Evolutionary conservation across 2,329 filamentous ascomycete species (phyloP).

Genomic region (Neofusicoccum laricinum): DNA sequence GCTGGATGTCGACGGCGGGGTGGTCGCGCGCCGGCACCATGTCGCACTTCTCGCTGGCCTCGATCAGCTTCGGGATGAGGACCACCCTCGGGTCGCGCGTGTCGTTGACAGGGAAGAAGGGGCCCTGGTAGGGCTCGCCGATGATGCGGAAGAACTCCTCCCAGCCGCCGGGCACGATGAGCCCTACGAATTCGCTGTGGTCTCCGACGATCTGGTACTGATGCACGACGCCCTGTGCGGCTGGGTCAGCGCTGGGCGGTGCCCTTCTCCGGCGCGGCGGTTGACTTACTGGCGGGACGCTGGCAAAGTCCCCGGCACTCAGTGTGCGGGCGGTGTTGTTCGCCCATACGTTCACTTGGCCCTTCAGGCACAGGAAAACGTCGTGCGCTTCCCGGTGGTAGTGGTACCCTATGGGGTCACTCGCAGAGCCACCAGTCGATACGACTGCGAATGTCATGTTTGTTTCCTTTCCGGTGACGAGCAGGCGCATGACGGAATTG

Average conservation of each 20-base stretch:
- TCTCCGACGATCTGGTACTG: slow-evolving; percentile 54
- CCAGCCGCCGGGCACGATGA: slow-evolving; percentile 59
- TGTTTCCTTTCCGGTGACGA: slow-evolving; percentile 53
- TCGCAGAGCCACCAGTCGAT: slow-evolving; percentile 46
- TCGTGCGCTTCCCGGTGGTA: slow-evolving; percentile 57
- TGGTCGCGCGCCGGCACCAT: slow-evolving; percentile 36
- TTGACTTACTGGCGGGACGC: slow-evolving; percentile 51
- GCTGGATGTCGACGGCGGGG: neutral
- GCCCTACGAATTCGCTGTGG: slow-evolving; percentile 53
- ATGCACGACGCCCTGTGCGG: slow-evolving; percentile 48
- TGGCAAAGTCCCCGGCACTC: slow-evolving; percentile 56
- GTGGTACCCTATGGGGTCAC: slow-evolving; percentile 53
- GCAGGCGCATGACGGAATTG: slow-evolving; percentile 51
- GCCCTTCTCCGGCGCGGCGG: neutral
- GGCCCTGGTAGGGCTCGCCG: slow-evolving; percentile 50
- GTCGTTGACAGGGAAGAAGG: slow-evolving; percentile 53
- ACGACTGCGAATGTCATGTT: slow-evolving; percentile 52
- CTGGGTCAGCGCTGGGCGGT: neutral
- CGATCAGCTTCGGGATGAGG: slow-evolving; percentile 54
- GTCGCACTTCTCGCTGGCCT: slow-evolving; percentile 55
- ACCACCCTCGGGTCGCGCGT: slow-evolving; percentile 50
- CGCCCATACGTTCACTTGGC: slow-evolving; percentile 56
- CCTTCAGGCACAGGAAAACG: slow-evolving; percentile 56
- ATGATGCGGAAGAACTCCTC: slow-evolving; percentile 60
- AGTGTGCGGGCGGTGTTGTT: slow-evolving; percentile 51